A percentile compares a stretch with the other conserved stretches of the same genome.
These are phyloP conservation scores for Metschnikowia picachoensis DNA, from an alignment of 805 yeast genomes.

Conservation along the genomic window DNA sequence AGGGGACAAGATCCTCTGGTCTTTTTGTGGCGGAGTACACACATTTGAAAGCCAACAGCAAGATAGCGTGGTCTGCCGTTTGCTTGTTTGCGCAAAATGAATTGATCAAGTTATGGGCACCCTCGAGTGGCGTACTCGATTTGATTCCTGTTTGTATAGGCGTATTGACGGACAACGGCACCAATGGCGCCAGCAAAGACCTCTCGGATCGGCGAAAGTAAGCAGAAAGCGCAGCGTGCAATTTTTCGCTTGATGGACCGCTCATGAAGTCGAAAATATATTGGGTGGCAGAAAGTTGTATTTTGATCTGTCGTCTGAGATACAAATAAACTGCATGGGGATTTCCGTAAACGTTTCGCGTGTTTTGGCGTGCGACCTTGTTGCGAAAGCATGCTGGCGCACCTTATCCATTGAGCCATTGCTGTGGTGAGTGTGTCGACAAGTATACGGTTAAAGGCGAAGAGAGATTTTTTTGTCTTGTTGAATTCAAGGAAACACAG, in stretches of 20 bases:
- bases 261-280: background rate
- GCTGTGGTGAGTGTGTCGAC: too few species aligned
- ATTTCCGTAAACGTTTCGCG: too few species aligned
- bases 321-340: conserved; percentile 14
- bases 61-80: background rate
- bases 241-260: background rate
- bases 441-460: too few species aligned
- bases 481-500: too few species aligned
- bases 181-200: background rate
- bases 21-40: conserved; percentile 3
- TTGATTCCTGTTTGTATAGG: background rate
- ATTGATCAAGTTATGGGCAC: conserved; percentile 8
- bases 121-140: background rate
- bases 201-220: background rate
- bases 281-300: background rate
- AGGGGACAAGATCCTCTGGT: background rate
- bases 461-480: too few species aligned
- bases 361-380: too few species aligned
- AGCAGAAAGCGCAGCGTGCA: background rate
- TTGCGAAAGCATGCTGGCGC: too few species aligned
- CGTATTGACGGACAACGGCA: background rate
- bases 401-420: too few species aligned
- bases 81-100: conserved; percentile 3
- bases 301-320: background rate
- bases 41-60: conserved; percentile 13